Percentiles rank a stretch among this genome's conserved stretches.
These are phyloP conservation scores for Dryadomyces quercus-mongolicae DNA, from an alignment of 2,329 filamentous ascomycete species.

Conservation along the genomic window DNA sequence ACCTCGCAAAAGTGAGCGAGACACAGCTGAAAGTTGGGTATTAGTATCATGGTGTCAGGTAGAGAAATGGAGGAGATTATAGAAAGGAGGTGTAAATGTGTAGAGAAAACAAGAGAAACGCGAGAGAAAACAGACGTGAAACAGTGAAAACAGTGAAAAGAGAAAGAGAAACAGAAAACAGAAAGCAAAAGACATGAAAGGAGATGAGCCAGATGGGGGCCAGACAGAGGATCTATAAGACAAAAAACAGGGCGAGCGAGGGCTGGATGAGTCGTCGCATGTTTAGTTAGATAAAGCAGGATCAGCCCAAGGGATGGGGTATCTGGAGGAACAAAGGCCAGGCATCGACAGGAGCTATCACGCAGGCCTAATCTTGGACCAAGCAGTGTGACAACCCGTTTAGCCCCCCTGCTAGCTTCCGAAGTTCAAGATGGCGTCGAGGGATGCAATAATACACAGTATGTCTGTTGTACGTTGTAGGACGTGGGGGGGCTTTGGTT, in stretches of 20 bases:
- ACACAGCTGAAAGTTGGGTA: constrained; percentile 43
- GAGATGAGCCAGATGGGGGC: background rate
- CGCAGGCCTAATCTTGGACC: background rate
- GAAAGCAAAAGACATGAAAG: background rate
- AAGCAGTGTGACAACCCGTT: background rate
- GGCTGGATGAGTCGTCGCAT: background rate
- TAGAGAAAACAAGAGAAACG: background rate
- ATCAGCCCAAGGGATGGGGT: background rate
- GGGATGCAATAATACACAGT: background rate
- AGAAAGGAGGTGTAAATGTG: background rate
- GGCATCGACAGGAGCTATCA: background rate
- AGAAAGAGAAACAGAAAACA: background rate
- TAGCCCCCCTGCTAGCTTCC: background rate
- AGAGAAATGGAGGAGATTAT: background rate
- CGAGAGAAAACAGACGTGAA: background rate
- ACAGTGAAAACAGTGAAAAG: background rate
- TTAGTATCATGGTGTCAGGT: constrained; percentile 24
- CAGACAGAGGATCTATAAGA: background rate
- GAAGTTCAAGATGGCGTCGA: background rate
- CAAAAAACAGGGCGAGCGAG: background rate
- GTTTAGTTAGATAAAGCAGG: background rate
- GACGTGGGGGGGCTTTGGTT: background rate
- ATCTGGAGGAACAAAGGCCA: background rate
- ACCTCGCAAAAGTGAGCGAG: constrained; percentile 60
- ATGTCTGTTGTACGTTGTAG: background rate